Base-by-base conservation (phyloP, 495 filamentous ascomycete species). In the Daldinia caldariorum region DNA sequence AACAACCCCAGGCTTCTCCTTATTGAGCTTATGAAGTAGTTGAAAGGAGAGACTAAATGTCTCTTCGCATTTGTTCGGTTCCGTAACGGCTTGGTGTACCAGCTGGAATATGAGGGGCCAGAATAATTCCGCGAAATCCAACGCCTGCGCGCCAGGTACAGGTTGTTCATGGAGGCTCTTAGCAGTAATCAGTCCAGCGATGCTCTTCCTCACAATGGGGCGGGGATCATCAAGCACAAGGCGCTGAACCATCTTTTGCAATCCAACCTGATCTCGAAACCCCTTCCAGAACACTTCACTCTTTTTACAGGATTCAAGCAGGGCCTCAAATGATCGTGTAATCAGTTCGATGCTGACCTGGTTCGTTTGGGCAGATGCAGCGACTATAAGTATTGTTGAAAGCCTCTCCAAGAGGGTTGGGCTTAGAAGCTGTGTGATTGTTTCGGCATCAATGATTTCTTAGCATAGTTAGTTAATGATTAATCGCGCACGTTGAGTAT, bases 271-370 rank as follows among this genome's bases (percentile, higher is more conserved):
- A 10, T 64, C 58, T 38, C 74, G 85, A 66, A 93, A 86, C 4
- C 81, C 79, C 3, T 74, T 62, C 90, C 91, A 92, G 67, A 93
- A 85, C 0, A 71, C 61, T 10, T 77, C 65, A 58, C 86, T 90
- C 50, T 87, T 83, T 12, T 88, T 77, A 45, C 89, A 91, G 14
- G 83, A 87, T 74, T 92, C 88, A 0, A 93, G 78, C 3, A 94
- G 79, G 12, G 88, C 81, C 13, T 87, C 85, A 57, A 93, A 89
- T 31, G 84, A 85, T 43, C 84, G 72, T 50, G 81, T 75, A 4
- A 88, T 69, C 74, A 87, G 71, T 79, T 79, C 69, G 49, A 83
- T 63, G 18, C 81, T 75, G 35, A 74, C 66, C 35, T 76, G 73
- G 20, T 75, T 70, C 14, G 74, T 74, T 34, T 69, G 31, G 10